phyloP scores from a whole-genome alignment of 2,329 filamentous ascomycete genomes.

The Onygena corvina region DNA sequence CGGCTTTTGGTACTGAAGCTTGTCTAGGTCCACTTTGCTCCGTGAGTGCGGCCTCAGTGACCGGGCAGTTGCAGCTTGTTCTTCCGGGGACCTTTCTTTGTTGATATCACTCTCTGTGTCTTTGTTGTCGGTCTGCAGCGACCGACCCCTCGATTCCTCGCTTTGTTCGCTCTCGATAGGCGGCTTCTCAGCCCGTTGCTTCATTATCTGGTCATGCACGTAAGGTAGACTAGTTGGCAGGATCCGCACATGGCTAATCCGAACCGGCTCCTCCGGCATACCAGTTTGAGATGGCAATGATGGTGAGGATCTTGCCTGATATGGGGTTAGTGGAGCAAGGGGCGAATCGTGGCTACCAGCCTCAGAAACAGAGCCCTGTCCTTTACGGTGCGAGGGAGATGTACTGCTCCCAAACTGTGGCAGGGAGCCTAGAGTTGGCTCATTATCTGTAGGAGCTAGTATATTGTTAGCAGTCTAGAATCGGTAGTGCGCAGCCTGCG shows the following conservation, averaged over 20 bases:
- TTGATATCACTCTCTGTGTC: slow-evolving; percentile 7
- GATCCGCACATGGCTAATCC: slow-evolving; percentile 78
- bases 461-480: not conserved
- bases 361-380: not conserved
- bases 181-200: slow-evolving; percentile 34
- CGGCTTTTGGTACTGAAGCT: slow-evolving; percentile 45
- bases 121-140: not conserved
- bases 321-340: slow-evolving; percentile 9
- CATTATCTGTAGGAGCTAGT: slow-evolving; percentile 14
- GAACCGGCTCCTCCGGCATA: slow-evolving; percentile 25
- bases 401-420: not conserved
- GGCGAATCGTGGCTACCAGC: slow-evolving; percentile 6
- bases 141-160: not conserved
- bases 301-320: not conserved
- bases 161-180: not conserved
- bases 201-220: slow-evolving; percentile 84
- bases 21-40: slow-evolving; percentile 55
- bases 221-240: slow-evolving; percentile 81
- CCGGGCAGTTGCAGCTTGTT: slow-evolving; percentile 69
- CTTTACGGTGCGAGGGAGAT: not conserved
- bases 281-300: slow-evolving; percentile 7
- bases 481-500: no score
- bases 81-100: slow-evolving; percentile 41
- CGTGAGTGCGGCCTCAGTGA: slow-evolving; percentile 77
- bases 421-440: slow-evolving; percentile 25